These are phyloP conservation scores for Amylocystis lapponica DNA, from an alignment of 768 basidiomycete species.

Conservation along the genomic window DNA sequence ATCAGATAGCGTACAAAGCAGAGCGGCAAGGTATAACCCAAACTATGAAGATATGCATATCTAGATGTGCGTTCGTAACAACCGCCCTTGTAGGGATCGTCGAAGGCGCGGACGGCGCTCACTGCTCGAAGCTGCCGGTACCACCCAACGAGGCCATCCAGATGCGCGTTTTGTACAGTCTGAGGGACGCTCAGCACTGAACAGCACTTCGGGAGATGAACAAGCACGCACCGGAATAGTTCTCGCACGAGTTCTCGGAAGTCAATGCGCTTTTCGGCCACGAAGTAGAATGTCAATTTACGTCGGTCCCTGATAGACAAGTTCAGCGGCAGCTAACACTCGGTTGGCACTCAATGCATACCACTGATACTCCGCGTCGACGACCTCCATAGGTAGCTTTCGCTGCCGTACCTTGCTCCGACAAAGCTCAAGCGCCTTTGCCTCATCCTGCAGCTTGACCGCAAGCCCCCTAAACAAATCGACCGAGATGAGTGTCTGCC, in stretches of 20 bases:
- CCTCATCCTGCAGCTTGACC: slow-evolving; percentile 84
- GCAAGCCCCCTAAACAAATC: slow-evolving; percentile 65
- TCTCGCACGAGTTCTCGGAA: slow-evolving; percentile 96
- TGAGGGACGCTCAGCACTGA: slow-evolving; percentile 21
- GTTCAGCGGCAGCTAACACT: slow-evolving; percentile 1
- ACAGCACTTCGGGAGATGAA: slow-evolving; percentile 6
- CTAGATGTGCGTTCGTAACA: slow-evolving; percentile 3
- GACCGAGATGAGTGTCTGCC: no score
- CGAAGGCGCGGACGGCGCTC: slow-evolving; percentile 8
- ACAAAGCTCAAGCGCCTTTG: slow-evolving; percentile 87
- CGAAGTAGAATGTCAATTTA: slow-evolving; percentile 97
- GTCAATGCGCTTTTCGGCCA: slow-evolving; percentile 92
- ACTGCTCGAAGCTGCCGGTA: slow-evolving; percentile 38
- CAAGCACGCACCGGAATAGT: slow-evolving; percentile 69
- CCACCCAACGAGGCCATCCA: slow-evolving; percentile 89
- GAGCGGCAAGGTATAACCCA: slow-evolving; percentile 8
- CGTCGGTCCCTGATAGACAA: slow-evolving; percentile 74
- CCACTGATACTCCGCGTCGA: slow-evolving; percentile 99
- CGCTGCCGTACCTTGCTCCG: slow-evolving; percentile 89
- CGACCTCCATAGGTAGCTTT: slow-evolving; percentile 96
- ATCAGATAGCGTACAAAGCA: not conserved
- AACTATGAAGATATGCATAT: slow-evolving; percentile 4
- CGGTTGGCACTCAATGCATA: slow-evolving; percentile 28
- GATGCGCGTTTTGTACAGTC: slow-evolving; percentile 89
- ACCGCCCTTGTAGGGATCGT: not conserved